Evolutionary conservation across 345 rosid species (phyloP).

Genomic region (Ceriops zippeliana): DNA sequence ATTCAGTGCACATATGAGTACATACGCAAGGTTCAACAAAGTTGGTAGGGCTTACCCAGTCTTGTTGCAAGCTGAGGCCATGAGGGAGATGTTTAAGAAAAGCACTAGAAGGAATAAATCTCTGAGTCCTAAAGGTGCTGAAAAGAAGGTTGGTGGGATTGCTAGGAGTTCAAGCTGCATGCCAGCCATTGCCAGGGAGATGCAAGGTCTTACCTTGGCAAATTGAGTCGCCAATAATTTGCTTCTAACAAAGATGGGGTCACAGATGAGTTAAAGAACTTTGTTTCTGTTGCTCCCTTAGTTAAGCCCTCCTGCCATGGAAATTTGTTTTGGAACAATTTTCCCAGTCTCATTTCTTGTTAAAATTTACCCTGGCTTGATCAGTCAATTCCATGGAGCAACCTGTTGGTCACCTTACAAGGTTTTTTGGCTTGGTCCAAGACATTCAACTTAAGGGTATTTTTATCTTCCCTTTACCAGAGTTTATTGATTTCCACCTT

Average conservation of each 20-base stretch:
- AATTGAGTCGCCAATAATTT: not conserved
- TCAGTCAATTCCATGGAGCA: no score
- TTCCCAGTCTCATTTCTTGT: no score
- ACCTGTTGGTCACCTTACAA: no score
- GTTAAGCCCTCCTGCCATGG: no score
- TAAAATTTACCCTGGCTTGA: no score
- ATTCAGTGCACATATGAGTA: conserved; percentile 59
- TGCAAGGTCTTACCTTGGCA: conserved; percentile 22
- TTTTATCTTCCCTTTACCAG: not conserved
- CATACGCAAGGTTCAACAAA: conserved; percentile 42
- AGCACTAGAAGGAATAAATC: conserved; percentile 47
- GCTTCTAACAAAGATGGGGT: no score
- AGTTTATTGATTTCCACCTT: not conserved
- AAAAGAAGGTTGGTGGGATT: conserved; percentile 5
- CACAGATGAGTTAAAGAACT: no score
- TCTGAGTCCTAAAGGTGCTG: conserved; percentile 28
- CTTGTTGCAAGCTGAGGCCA: conserved; percentile 22
- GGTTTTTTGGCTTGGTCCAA: not conserved
- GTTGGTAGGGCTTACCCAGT: no score
- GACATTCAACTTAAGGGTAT: conserved; percentile 4
- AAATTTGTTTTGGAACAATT: no score
- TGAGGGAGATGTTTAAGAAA: conserved; percentile 73
- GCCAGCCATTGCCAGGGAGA: conserved; percentile 66
- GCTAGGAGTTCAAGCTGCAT: conserved; percentile 88
- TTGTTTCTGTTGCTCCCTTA: no score